A percentile compares a stretch with the other conserved stretches of the same genome.
Evolutionary conservation across 2,329 filamentous ascomycete species (phyloP).

Genomic region (Grosmannia huntii): DNA sequence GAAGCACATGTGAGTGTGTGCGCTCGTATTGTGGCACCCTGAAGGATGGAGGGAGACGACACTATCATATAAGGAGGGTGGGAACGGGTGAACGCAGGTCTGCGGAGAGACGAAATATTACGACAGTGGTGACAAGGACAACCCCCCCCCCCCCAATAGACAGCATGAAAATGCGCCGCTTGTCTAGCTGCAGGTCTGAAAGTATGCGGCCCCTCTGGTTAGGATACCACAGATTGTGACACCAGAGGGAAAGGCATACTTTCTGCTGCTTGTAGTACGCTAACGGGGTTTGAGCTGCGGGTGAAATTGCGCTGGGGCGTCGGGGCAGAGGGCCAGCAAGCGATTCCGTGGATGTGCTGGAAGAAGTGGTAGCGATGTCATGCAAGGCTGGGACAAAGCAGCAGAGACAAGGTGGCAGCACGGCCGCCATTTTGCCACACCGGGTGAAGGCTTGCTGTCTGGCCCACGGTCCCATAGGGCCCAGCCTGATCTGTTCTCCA

Average conservation of each 20-base stretch:
- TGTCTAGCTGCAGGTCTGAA: not conserved
- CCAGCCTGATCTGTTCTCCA: too few relatives aligned
- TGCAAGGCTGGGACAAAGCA: not conserved
- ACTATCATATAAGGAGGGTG: too few relatives aligned
- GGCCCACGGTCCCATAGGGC: not conserved
- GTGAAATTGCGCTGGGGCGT: not conserved
- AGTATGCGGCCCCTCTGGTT: not conserved
- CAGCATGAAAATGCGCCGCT: not conserved
- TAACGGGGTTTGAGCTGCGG: not conserved
- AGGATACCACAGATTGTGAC: not conserved
- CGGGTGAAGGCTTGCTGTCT: not conserved
- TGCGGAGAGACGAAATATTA: not conserved
- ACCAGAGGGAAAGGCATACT: not conserved
- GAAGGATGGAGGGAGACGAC: not conserved
- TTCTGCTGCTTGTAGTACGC: not conserved
- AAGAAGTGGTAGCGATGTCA: not conserved
- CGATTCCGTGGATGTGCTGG: not conserved
- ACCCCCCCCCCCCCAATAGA: not conserved
- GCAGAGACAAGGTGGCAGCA: not conserved
- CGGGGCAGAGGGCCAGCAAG: not conserved
- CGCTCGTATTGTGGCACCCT: not conserved
- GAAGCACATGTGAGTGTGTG: not conserved
- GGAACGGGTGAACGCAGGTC: too few relatives aligned
- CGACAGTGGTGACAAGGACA: too few relatives aligned
- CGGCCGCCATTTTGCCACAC: not conserved